These are phyloP conservation scores for Botrytis medusae DNA, from an alignment of 2,329 filamentous ascomycete genomes.

Conservation along the genomic window DNA sequence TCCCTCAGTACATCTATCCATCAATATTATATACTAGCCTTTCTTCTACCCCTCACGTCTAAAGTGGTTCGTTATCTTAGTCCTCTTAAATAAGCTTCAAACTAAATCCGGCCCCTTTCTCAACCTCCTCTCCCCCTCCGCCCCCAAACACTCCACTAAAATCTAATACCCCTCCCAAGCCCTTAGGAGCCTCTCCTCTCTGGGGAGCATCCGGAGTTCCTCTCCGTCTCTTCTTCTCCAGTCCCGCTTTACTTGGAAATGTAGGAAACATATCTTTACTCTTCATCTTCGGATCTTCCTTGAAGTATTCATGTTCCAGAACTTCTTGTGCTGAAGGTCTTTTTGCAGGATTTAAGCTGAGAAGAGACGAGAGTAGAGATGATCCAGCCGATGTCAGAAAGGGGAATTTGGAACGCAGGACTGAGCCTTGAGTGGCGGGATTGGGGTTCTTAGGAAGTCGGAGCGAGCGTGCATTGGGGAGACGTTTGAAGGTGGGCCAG, in stretches of 20 bases:
- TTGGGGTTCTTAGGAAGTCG: constrained; percentile 59
- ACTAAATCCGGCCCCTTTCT: constrained; percentile 64
- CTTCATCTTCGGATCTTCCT: constrained; percentile 86
- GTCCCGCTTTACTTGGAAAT: constrained; percentile 91
- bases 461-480: constrained; percentile 82
- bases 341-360: constrained; percentile 71
- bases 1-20: neutral
- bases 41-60: neutral
- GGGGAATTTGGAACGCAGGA: constrained; percentile 77
- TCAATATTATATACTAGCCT: neutral
- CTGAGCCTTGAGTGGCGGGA: constrained; percentile 44
- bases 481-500: constrained; percentile 83
- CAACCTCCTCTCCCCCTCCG: constrained; percentile 62
- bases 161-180: constrained; percentile 48
- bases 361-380: constrained; percentile 64
- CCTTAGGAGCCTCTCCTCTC: constrained; percentile 60
- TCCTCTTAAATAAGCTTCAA: constrained; percentile 57
- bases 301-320: constrained; percentile 80
- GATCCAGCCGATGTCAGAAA: constrained; percentile 75
- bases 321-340: constrained; percentile 73
- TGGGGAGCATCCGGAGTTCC: constrained; percentile 82
- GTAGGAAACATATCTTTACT: constrained; percentile 92
- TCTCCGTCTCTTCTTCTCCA: constrained; percentile 73
- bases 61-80: neutral
- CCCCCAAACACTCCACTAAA: constrained; percentile 71